Evolutionary conservation across 2,329 filamentous ascomycete genomes (phyloP).

Genomic region (Claviceps spartinae): DNA sequence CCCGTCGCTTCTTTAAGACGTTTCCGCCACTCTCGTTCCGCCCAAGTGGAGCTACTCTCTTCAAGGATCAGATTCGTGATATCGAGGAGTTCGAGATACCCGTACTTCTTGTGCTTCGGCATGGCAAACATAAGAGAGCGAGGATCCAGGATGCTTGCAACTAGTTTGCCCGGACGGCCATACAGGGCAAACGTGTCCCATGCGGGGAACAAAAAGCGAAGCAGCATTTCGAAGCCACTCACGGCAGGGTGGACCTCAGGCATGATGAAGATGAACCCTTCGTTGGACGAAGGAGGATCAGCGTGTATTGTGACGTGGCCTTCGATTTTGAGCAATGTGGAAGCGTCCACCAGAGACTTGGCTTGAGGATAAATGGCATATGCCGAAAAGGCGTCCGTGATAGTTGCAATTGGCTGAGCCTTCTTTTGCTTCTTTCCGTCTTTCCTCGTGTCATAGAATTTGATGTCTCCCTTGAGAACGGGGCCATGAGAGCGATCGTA

Average conservation of each 20-base stretch:
- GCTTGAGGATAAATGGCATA: conserved; percentile 95
- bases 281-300: conserved; percentile 59
- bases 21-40: conserved; percentile 78
- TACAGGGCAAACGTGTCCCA: conserved; percentile 91
- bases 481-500: conserved; percentile 62
- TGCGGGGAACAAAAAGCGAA: conserved; percentile 82
- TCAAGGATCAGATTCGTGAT: conserved; percentile 68
- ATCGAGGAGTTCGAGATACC: conserved; percentile 81
- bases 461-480: conserved; percentile 73
- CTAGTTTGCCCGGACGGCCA: conserved; percentile 71
- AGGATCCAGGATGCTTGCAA: conserved; percentile 75
- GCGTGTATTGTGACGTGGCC: conserved; percentile 81
- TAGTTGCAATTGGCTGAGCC: conserved; percentile 75
- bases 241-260: conserved; percentile 87
- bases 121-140: conserved; percentile 97
- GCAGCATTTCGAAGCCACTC: conserved; percentile 86
- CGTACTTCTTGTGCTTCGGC: conserved; percentile 75
- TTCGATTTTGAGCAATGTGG: conserved; percentile 87
- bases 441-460: conserved; percentile 75
- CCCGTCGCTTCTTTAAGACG: conserved; percentile 80
- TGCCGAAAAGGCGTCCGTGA: conserved; percentile 79
- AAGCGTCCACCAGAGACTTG: conserved; percentile 86
- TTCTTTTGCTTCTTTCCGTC: conserved; percentile 82
- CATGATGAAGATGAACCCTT: conserved; percentile 97
- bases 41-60: conserved; percentile 64